These are phyloP conservation scores for Cyclanthera cordifolia DNA, from an alignment of 306 rosid genomes.

Conservation along the genomic window DNA sequence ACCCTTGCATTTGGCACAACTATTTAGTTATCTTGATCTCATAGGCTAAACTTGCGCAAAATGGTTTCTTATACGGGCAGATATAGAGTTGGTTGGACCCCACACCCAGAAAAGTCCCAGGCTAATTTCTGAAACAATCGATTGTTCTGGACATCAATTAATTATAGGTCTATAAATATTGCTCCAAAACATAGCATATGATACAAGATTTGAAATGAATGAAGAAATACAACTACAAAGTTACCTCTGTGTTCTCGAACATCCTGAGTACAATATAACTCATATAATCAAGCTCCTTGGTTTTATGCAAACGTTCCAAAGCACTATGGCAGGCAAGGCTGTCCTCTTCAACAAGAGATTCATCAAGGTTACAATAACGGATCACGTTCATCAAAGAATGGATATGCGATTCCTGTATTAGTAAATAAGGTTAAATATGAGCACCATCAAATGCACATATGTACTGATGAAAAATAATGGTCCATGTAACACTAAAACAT, in stretches of 20 bases:
- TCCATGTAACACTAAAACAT: neutral
- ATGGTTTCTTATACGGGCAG: neutral
- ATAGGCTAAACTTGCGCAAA: neutral
- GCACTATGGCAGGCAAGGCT: constrained; percentile 52
- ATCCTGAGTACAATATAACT: constrained; percentile 79
- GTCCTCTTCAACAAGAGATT: constrained; percentile 83
- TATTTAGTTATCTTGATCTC: neutral
- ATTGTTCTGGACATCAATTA: neutral
- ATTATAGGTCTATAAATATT: neutral
- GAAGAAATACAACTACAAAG: constrained; percentile 8
- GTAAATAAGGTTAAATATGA: constrained; percentile 1
- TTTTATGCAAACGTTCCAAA: constrained; percentile 58
- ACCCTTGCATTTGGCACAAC: neutral
- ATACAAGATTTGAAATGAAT: neutral
- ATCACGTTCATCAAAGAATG: constrained; percentile 96
- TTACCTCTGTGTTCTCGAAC: constrained; percentile 89
- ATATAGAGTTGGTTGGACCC: neutral
- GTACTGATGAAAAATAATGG: neutral
- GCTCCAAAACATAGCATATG: neutral
- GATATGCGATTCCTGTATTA: constrained; percentile 80
- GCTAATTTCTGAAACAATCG: neutral
- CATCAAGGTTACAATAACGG: constrained; percentile 93
- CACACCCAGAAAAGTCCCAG: neutral
- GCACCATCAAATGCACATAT: constrained; percentile 4
- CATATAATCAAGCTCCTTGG: constrained; percentile 95